Base-by-base conservation (phyloP, 2,329 filamentous ascomycete species). In the Colletotrichum sp. region DNA sequence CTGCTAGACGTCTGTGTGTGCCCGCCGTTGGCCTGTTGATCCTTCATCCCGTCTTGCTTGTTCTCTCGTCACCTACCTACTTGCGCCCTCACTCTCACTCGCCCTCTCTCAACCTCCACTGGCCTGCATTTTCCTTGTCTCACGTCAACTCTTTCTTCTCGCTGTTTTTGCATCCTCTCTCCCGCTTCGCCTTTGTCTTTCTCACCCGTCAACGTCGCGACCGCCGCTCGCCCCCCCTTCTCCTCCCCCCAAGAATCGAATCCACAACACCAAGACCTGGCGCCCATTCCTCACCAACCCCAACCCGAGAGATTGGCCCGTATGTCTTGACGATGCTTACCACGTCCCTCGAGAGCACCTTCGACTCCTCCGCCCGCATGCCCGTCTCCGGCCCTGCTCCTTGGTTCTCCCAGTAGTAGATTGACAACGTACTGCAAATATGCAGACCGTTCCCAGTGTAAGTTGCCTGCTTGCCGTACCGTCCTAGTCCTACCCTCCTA, bases 391-490 rank as follows among this genome's bases (percentile, higher is more conserved):
- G 66, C 39, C 65, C 52, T 67, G 16, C 64, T 34, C 24, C 30
- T 49, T 69, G 62, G 60, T 73, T 81, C 81, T 83, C 80, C 82
- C 84, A 84, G 83, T 83, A 84, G 81, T 83, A 84, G 81, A 83
- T 81, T 73, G 68, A 81, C 82, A 82, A 82, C 81, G 44, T 52
- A 52, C 83, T 81, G 84, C 84, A 84, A 88, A 82, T 81, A 90
- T 90, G 89, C 89, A 90, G 87, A 86, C 88, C 80, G 86, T 90
- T 85, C 88, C 89, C 80, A 88, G 85, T 83, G 86, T 88, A 84
- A 85, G 86, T 87, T 72, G 34, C 5, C 49, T 62, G 21, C 67
- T 32, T 26, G n/a, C 39, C 57, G 49, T 64, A 26, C 68, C 28
- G 32, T 70, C 52, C 21, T 44, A 59, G 44, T 52, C 44, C 44